Conservation (phyloP, 2,329 filamentous ascomycete genomes). For the Curvularia sp. region DNA sequence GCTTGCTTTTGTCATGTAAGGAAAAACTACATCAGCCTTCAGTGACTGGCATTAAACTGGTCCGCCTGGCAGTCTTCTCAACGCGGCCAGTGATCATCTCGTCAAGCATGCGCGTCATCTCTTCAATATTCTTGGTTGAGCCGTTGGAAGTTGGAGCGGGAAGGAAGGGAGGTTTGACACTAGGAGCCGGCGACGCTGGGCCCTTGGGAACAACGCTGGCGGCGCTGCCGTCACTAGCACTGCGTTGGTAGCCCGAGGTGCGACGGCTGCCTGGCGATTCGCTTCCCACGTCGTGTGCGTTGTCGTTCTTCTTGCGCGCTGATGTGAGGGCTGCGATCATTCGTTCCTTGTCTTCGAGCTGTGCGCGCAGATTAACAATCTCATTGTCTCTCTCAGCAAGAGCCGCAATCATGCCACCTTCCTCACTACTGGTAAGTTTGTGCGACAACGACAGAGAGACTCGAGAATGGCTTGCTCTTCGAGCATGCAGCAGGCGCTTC, state of each 20-base stretch:
- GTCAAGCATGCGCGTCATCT: slow-evolving; percentile 91
- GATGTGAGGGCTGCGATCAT: slow-evolving; percentile 89
- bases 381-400: slow-evolving; percentile 91
- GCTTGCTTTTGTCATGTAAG: slow-evolving; percentile 10
- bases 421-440: slow-evolving; percentile 73
- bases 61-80: slow-evolving; percentile 62
- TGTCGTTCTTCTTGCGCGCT: slow-evolving; percentile 84
- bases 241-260: slow-evolving; percentile 45
- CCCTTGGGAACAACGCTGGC: slow-evolving; percentile 40
- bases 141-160: slow-evolving; percentile 31
- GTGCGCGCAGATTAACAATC: slow-evolving; percentile 86
- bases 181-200: slow-evolving; percentile 30
- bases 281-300: slow-evolving; percentile 66
- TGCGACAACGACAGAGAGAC: slow-evolving; percentile 77
- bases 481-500: slow-evolving; percentile 87
- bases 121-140: slow-evolving; percentile 75
- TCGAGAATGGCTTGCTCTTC: slow-evolving; percentile 86
- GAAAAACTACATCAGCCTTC: slow-evolving; percentile 26
- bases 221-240: slow-evolving; percentile 41
- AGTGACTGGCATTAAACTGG: slow-evolving; percentile 36
- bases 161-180: slow-evolving; percentile 19
- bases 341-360: slow-evolving; percentile 91
- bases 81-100: slow-evolving; percentile 93
- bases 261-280: slow-evolving; percentile 48
- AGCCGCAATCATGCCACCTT: slow-evolving; percentile 74